A percentile compares a stretch with the other conserved stretches of the same genome.
Conservation (phyloP, 2,329 filamentous ascomycete genomes). For the Fusarium tanahbumbuense region DNA sequence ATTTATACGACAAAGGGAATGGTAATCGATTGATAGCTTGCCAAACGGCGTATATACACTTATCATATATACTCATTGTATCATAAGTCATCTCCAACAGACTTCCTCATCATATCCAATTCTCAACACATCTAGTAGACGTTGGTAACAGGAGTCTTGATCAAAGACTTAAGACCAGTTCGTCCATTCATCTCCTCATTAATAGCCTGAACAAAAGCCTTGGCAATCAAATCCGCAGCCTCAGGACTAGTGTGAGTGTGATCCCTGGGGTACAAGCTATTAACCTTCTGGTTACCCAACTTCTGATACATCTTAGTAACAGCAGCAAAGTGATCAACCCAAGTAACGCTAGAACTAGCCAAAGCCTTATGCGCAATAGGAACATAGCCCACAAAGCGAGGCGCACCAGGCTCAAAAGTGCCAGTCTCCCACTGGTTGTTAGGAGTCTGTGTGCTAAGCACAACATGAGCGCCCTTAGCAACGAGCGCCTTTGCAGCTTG, state of each 20-base stretch:
- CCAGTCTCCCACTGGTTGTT: slow-evolving; percentile 71
- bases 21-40: neutral
- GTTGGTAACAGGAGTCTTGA: slow-evolving; percentile 45
- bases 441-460: slow-evolving; percentile 67
- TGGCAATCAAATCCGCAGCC: slow-evolving; percentile 66
- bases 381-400: slow-evolving; percentile 68
- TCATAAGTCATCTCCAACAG: neutral
- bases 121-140: slow-evolving; percentile 31
- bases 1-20: neutral
- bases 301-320: slow-evolving; percentile 64
- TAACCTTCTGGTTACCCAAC: slow-evolving; percentile 61
- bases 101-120: neutral
- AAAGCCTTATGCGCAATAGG: slow-evolving; percentile 54
- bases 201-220: slow-evolving; percentile 61
- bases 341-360: slow-evolving; percentile 58
- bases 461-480: slow-evolving; percentile 69
- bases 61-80: neutral
- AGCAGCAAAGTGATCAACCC: slow-evolving; percentile 71
- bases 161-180: slow-evolving; percentile 41
- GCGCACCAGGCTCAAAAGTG: slow-evolving; percentile 58
- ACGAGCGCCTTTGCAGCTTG: slow-evolving; percentile 66
- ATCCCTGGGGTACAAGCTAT: slow-evolving; percentile 67
- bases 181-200: slow-evolving; percentile 47
- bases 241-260: slow-evolving; percentile 71
- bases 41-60: neutral